Evolutionary conservation across 176 grass and related monocot species (phyloP).

Genomic region (Elaeis guineensis): DNA sequence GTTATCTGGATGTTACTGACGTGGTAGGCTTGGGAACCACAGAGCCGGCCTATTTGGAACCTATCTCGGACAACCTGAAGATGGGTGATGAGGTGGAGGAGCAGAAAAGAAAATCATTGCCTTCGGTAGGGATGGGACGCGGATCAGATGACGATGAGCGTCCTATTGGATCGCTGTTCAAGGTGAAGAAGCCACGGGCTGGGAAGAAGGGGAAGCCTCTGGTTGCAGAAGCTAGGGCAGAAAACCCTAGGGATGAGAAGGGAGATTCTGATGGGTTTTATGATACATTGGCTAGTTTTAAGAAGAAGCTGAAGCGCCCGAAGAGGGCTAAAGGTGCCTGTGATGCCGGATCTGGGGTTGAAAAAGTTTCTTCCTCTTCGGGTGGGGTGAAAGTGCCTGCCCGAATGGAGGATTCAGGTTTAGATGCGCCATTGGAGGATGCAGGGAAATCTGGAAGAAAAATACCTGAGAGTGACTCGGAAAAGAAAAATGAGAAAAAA

Average conservation of each 20-base stretch:
- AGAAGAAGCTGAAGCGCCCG: slow-evolving; percentile 71
- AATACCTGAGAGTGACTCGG: slow-evolving; percentile 7
- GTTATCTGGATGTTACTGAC: neutral
- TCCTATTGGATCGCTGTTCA: slow-evolving; percentile 40
- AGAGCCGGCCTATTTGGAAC: slow-evolving; percentile 1
- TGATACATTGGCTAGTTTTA: slow-evolving; percentile 83
- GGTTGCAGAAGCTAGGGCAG: slow-evolving; percentile 14
- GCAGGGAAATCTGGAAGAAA: slow-evolving; percentile 21
- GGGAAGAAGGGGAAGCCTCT: slow-evolving; percentile 13
- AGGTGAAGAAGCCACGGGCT: slow-evolving; percentile 30
- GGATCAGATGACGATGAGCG: slow-evolving; percentile 42
- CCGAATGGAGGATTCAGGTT: slow-evolving; percentile 27
- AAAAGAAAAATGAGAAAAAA: slow-evolving; percentile 24
- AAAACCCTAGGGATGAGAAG: slow-evolving; percentile 20
- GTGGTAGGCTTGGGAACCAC: slow-evolving; percentile 1
- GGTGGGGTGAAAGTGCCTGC: slow-evolving; percentile 9
- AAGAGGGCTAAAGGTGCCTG: slow-evolving; percentile 44
- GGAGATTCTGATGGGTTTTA: slow-evolving; percentile 45
- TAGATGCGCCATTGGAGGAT: slow-evolving; percentile 6
- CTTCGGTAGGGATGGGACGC: slow-evolving; percentile 8
- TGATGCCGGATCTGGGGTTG: slow-evolving; percentile 21
- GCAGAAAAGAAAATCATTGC: slow-evolving; percentile 9
- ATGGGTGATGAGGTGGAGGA: slow-evolving; percentile 15
- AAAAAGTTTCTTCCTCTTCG: neutral
- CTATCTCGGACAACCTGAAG: slow-evolving; percentile 15